Evolutionary conservation across 495 filamentous ascomycete species (phyloP).

Genomic region (Lasiosphaeriaceae sp.): DNA sequence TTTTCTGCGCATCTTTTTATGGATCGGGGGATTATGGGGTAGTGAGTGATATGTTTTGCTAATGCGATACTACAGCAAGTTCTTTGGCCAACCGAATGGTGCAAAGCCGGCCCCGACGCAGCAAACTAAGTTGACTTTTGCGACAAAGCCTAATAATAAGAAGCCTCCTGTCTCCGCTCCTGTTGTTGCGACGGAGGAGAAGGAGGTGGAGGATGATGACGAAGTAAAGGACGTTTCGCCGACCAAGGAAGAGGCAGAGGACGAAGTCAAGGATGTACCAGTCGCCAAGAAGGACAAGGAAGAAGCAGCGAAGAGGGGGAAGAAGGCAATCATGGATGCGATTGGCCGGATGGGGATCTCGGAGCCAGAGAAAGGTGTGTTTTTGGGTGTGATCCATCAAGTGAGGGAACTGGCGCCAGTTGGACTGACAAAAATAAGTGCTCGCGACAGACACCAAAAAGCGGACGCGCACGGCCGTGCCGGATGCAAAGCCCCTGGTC

Average conservation of each 20-base stretch:
- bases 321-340: slow-evolving; percentile 10
- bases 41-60: not conserved
- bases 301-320: slow-evolving; percentile 21
- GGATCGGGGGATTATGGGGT: not conserved
- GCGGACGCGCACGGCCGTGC: slow-evolving; percentile 13
- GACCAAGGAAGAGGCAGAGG: slow-evolving; percentile 11
- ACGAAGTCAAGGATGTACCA: slow-evolving; percentile 24
- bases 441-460: slow-evolving; percentile 36
- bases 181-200: slow-evolving; percentile 11
- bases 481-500: slow-evolving; percentile 1
- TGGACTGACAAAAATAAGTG: no score
- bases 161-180: slow-evolving; percentile 19
- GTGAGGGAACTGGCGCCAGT: no score
- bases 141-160: slow-evolving; percentile 37
- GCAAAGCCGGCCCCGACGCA: slow-evolving; percentile 53
- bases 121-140: slow-evolving; percentile 72
- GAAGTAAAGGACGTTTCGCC: slow-evolving; percentile 14
- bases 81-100: slow-evolving; percentile 60
- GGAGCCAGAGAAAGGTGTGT: slow-evolving; percentile 29
- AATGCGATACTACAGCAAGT: slow-evolving; percentile 49
- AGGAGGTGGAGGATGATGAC: slow-evolving; percentile 25
- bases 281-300: slow-evolving; percentile 7
- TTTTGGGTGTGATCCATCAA: not conserved
- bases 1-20: not conserved
- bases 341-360: slow-evolving; percentile 17